phyloP scores from a whole-genome alignment of 1,284 basidiomycete species.

The Apiotrichum gamsii region DNA sequence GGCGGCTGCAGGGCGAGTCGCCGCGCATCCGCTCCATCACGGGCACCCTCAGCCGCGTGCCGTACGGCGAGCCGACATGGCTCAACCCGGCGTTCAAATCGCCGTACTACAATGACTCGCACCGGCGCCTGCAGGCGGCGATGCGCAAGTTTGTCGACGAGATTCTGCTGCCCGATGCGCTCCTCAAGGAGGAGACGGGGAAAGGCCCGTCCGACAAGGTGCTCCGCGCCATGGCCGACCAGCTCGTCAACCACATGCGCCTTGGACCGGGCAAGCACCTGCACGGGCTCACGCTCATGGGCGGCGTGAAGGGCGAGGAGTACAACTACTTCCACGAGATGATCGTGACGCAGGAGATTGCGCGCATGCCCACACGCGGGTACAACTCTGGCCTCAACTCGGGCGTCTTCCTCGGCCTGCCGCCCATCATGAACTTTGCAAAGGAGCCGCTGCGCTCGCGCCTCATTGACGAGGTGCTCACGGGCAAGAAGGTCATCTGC shows the following conservation, averaged over 20 bases:
- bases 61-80: conserved; percentile 80
- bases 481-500: conserved; percentile 60
- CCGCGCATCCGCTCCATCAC: conserved; percentile 54
- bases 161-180: conserved; percentile 50
- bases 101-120: conserved; percentile 72
- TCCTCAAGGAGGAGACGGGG: conserved; percentile 68
- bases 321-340: conserved; percentile 70
- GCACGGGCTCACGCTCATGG: conserved; percentile 70
- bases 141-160: conserved; percentile 55
- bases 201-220: conserved; percentile 54
- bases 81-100: conserved; percentile 69
- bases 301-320: conserved; percentile 80
- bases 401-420: conserved; percentile 65
- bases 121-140: conserved; percentile 47
- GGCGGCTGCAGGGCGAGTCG: conserved; percentile 61
- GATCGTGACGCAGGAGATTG: conserved; percentile 81
- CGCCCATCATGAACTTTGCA: conserved; percentile 57
- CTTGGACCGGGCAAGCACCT: conserved; percentile 74
- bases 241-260: conserved; percentile 82
- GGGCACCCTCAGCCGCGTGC: conserved; percentile 59
- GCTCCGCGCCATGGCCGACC: conserved; percentile 49
- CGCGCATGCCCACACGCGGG: conserved; percentile 69
- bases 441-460: conserved; percentile 54
- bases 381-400: conserved; percentile 71
- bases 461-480: conserved; percentile 72